phyloP scores from a whole-genome alignment of 164 flowering plant genomes.

The Pachysandra terminalis region DNA sequence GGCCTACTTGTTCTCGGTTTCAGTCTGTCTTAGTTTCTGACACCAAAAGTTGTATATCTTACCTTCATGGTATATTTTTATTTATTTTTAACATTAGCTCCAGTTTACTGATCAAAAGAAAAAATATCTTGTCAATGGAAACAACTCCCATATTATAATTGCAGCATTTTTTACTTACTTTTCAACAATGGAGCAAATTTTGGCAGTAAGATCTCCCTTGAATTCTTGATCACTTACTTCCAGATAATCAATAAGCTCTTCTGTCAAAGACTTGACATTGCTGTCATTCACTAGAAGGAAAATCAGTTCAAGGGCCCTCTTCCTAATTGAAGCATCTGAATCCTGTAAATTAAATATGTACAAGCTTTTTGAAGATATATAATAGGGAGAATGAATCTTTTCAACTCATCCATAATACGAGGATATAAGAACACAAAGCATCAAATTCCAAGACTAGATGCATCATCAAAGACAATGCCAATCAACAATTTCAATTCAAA shows the following conservation, averaged over 20 bases:
- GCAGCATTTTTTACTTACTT: slow-evolving; percentile 54
- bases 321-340: slow-evolving; percentile 96
- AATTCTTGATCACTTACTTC: slow-evolving; percentile 94
- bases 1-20: too few relatives aligned
- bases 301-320: slow-evolving; percentile 93
- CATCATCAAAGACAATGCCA: too few relatives aligned
- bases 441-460: too few relatives aligned
- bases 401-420: background rate
- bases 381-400: too few relatives aligned
- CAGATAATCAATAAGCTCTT: slow-evolving; percentile 90
- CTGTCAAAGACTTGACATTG: slow-evolving; percentile 80
- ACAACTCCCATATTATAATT: background rate
- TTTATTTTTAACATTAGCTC: too few relatives aligned
- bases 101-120: too few relatives aligned
- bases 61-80: too few relatives aligned
- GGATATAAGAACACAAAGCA: too few relatives aligned
- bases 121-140: background rate
- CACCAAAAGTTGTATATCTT: too few relatives aligned
- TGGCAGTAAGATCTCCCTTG: slow-evolving; percentile 92
- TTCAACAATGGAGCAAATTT: slow-evolving; percentile 94
- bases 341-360: slow-evolving; percentile 51
- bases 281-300: slow-evolving; percentile 88
- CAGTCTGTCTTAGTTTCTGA: too few relatives aligned
- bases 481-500: too few relatives aligned
- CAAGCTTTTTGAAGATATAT: background rate